Conservation (phyloP, 495 filamentous ascomycete genomes). For the Tuber borchii region DNA sequence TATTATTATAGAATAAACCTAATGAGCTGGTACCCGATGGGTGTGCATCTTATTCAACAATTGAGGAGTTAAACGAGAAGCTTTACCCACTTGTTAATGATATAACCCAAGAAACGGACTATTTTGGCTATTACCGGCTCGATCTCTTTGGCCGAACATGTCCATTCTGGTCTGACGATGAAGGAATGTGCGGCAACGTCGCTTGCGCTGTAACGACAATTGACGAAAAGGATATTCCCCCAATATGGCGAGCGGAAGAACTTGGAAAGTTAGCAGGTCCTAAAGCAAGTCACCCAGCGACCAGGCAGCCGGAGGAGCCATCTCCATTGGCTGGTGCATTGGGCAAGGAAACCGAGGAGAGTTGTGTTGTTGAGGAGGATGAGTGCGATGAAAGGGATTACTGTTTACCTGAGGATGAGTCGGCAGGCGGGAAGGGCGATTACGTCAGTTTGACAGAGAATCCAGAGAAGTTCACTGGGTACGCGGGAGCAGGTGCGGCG, state of each 20-base stretch:
- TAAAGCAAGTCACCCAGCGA: slow-evolving; percentile 77
- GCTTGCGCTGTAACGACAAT: slow-evolving; percentile 96
- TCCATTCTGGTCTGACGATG: slow-evolving; percentile 91
- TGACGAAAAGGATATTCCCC: slow-evolving; percentile 86
- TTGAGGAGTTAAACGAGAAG: slow-evolving; percentile 73
- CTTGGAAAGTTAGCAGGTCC: slow-evolving; percentile 89
- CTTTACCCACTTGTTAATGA: slow-evolving; percentile 74
- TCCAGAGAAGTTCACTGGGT: slow-evolving; percentile 92
- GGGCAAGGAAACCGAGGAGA: slow-evolving; percentile 83
- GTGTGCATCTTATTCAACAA: slow-evolving; percentile 82
- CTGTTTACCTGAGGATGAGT: slow-evolving; percentile 92
- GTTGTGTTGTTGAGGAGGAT: slow-evolving; percentile 93
- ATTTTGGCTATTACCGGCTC: slow-evolving; percentile 93
- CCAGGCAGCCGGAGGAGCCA: slow-evolving; percentile 60
- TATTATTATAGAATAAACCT: slow-evolving; percentile 22
- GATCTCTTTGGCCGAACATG: slow-evolving; percentile 95
- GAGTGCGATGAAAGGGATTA: slow-evolving; percentile 97
- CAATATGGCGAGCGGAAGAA: slow-evolving; percentile 85
- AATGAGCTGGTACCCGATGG: slow-evolving; percentile 61
- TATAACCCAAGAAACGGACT: slow-evolving; percentile 81
- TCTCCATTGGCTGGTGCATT: slow-evolving; percentile 74
- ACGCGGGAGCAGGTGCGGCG: slow-evolving; percentile 69
- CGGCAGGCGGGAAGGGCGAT: slow-evolving; percentile 77
- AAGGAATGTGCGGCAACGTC: slow-evolving; percentile 93
- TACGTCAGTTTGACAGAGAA: slow-evolving; percentile 93